Base-by-base conservation (phyloP, 495 filamentous ascomycete species). In the Rusavskia elegans region DNA sequence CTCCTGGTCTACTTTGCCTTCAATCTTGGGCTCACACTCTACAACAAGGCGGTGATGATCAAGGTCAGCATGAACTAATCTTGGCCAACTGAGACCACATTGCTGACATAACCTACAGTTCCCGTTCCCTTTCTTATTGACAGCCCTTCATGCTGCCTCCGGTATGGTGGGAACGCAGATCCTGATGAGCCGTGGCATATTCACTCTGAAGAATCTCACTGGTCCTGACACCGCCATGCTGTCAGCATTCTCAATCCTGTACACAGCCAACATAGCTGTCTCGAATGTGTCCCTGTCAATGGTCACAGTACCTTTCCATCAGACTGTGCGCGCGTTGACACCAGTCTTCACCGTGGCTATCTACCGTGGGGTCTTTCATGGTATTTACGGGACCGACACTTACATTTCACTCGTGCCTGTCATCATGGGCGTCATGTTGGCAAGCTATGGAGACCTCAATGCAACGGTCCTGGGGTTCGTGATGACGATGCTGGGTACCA, bases 231-330 rank as follows among this genome's bases (percentile, higher is more conserved):
- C 69, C 50, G 51, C 68, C 1, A 60, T 64, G 16, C 65, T 78
- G 19, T 58, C 69, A 8, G 57, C 68, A 5, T 79, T 79, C 58
- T 79, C 77, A 9, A 59, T 71, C 16, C 66, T 79, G 8, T 80
- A 76, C 63, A 78, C 75, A 17, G 59, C 74, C 61, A 80, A 80
- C 61, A 76, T 80, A 48, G 76, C 75, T 44, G 68, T 77, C 38
- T 73, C 69, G 20, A 61, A 66, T 57, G 61, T 60, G 54, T 59
- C 61, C 53, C 23, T 61, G 63, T 64, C 67, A 46, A 63, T 75
- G 57, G 76, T 79, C 37, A 74, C 73, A 10, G 66, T 79, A 16
- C 72, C 76, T 17, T 78, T 79, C 62, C 76, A 78, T 60, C 76
- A 79, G 55, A 72, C 78, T 49, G 66, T 78, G 57, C 74, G 76